Percentiles rank a stretch among this genome's conserved stretches.
Conservation (phyloP, 768 basidiomycete genomes). For the Pleurotus sapidus region DNA sequence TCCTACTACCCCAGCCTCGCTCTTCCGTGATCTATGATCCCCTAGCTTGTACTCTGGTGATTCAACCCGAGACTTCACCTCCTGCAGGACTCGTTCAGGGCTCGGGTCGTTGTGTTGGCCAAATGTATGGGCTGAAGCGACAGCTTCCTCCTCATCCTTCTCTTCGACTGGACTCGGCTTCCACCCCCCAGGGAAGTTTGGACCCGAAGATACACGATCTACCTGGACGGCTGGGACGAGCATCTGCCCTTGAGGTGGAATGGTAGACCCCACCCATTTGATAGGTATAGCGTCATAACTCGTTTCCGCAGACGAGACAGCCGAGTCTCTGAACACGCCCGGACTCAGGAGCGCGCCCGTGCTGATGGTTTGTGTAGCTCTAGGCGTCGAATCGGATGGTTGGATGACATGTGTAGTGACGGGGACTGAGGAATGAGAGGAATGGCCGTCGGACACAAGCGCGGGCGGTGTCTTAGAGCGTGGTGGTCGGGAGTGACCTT, state of each 20-base stretch:
- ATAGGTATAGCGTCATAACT: slow-evolving; percentile 50
- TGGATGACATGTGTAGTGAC: slow-evolving; percentile 1
- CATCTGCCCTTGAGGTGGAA: slow-evolving; percentile 12
- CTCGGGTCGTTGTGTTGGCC: not conserved
- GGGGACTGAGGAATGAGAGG: slow-evolving; percentile 9
- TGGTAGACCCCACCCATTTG: slow-evolving; percentile 52
- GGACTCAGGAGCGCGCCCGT: slow-evolving; percentile 44
- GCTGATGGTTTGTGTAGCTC: slow-evolving; percentile 4
- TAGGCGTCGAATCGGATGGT: not conserved
- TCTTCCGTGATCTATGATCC: slow-evolving; percentile 46
- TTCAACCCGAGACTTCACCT: slow-evolving; percentile 48
- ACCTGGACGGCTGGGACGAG: slow-evolving; percentile 5
- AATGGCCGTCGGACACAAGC: slow-evolving; percentile 23
- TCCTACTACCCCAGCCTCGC: slow-evolving; percentile 60
- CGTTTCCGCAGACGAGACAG: slow-evolving; percentile 47
- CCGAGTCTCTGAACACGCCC: slow-evolving; percentile 65
- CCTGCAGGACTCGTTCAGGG: slow-evolving; percentile 31
- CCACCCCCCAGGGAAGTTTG: slow-evolving; percentile 54
- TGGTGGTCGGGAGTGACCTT: slow-evolving; percentile 17
- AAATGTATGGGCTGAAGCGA: slow-evolving; percentile 11
- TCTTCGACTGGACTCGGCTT: slow-evolving; percentile 52
- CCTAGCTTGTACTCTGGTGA: slow-evolving; percentile 51
- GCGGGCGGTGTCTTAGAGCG: slow-evolving; percentile 37
- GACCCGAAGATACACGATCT: slow-evolving; percentile 25
- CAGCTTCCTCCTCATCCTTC: slow-evolving; percentile 24